phyloP scores from a whole-genome alignment of 2,329 filamentous ascomycete genomes.

The Curvularia eragrostidis region DNA sequence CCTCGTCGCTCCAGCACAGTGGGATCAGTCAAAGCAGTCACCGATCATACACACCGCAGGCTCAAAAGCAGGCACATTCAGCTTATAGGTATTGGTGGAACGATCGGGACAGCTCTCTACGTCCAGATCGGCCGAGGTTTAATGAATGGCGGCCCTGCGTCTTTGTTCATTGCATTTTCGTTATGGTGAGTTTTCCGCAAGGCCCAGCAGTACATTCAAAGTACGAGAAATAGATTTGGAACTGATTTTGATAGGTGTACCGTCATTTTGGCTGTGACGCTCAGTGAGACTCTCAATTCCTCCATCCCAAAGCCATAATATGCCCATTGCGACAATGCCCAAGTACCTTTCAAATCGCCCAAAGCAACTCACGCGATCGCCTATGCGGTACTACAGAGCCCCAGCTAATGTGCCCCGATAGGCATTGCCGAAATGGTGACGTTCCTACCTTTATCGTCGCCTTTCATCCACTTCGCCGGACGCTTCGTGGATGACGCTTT shows the following conservation, averaged over 20 bases:
- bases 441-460: slow-evolving; percentile 76
- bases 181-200: slow-evolving; percentile 47
- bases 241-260: slow-evolving; percentile 45
- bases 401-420: slow-evolving; percentile 32
- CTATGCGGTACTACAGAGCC: slow-evolving; percentile 10
- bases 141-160: slow-evolving; percentile 56
- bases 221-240: neutral
- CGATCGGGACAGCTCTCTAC: slow-evolving; percentile 58
- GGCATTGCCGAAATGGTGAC: slow-evolving; percentile 78
- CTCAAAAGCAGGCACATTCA: slow-evolving; percentile 57
- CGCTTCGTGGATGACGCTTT: slow-evolving; percentile 78
- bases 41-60: slow-evolving; percentile 53
- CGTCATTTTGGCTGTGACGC: slow-evolving; percentile 52
- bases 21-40: slow-evolving; percentile 38
- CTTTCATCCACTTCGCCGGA: slow-evolving; percentile 79
- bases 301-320: slow-evolving; percentile 28
- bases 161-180: slow-evolving; percentile 55
- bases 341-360: slow-evolving; percentile 22
- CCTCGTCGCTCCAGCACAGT: slow-evolving; percentile 35
- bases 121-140: slow-evolving; percentile 56
- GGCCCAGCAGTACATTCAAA: neutral
- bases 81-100: slow-evolving; percentile 55
- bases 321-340: slow-evolving; percentile 31
- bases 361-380: slow-evolving; percentile 12
- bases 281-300: slow-evolving; percentile 43